Evolutionary conservation across 768 basidiomycete genomes (phyloP), one percentile per base, ranked within the genome.

Genomic region (Leccinellum luteum): DNA sequence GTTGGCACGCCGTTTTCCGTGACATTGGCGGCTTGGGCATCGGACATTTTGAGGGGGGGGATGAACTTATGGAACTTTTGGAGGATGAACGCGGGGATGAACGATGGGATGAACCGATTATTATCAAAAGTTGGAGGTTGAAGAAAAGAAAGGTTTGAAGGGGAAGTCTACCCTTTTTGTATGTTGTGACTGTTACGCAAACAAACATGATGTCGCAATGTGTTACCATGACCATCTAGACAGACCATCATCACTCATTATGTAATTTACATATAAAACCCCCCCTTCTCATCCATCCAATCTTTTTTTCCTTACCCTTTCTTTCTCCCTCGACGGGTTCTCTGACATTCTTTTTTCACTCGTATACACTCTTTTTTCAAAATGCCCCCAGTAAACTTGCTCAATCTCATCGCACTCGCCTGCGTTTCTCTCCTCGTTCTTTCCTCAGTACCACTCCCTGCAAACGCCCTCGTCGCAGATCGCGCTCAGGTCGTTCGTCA

Each of bases 1-100:
- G 85, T 85, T 84, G 85, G 81, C 82, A 80, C 88, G 87, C 90
- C 90, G 76, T 89, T 89, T 79, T 88, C 85, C 58, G 83, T 82
- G 77, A 88, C 85, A 76, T 77, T 80, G 82, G 89, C 87, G 86
- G 87, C 86, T 80, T 85, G 88, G 88, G 89, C 90, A 73, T 92
- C 89, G 80, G 91, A 92, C 90, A 92, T 92, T 79, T 75, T 82
- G 81, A 77, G 78, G 25, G 73, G 65, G 74, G 73, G 65, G 74
- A 70, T 76, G 78, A 80, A 78, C 78, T 81, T 77, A 76, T 74
- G 80, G 80, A 76, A 73, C 73, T 74, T 78, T 30, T 74, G 67
- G 74, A 47, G 74, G 75, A 76, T 79, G 76, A 76, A 75, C 74
- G 56, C 61, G 75, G 75, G 73, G 76, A 78, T 85, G 84, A 82